phyloP scores from a whole-genome alignment of 1,284 basidiomycete species.

The Peniophora sp. region DNA sequence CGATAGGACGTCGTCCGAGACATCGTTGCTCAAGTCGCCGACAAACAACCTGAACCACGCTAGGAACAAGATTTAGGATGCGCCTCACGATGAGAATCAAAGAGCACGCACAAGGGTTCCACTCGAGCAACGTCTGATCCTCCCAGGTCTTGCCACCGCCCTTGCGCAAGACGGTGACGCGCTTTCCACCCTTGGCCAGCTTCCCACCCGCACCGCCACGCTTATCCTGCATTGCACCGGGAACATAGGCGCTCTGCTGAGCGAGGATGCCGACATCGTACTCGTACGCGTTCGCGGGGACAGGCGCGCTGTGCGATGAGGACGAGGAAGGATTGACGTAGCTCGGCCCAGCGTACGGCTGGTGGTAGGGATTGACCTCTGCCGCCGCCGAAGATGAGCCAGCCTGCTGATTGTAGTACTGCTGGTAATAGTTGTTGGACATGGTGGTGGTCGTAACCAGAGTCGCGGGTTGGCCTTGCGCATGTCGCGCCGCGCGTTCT shows the following conservation, averaged over 20 bases:
- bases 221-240: constrained; percentile 81
- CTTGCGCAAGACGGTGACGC: constrained; percentile 91
- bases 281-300: constrained; percentile 83
- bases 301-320: constrained; percentile 67
- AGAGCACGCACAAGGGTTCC: constrained; percentile 82
- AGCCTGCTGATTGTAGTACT: constrained; percentile 38
- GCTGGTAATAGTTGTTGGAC: constrained; percentile 25
- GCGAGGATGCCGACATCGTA: constrained; percentile 83
- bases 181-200: constrained; percentile 83
- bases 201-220: constrained; percentile 78
- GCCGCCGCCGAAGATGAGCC: constrained; percentile 21
- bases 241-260: constrained; percentile 83
- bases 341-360: constrained; percentile 68
- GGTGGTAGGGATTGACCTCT: constrained; percentile 72
- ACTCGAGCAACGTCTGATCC: constrained; percentile 93
- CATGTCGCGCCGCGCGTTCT: too few species aligned
- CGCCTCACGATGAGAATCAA: constrained; percentile 3
- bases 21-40: constrained; percentile 97
- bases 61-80: constrained; percentile 24
- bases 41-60: constrained; percentile 98
- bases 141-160: constrained; percentile 97
- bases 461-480: too few species aligned
- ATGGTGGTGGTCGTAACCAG: too few species aligned
- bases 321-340: constrained; percentile 53
- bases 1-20: constrained; percentile 88